phyloP scores from a whole-genome alignment of 306 rosid species.

The Datisca glomerata region DNA sequence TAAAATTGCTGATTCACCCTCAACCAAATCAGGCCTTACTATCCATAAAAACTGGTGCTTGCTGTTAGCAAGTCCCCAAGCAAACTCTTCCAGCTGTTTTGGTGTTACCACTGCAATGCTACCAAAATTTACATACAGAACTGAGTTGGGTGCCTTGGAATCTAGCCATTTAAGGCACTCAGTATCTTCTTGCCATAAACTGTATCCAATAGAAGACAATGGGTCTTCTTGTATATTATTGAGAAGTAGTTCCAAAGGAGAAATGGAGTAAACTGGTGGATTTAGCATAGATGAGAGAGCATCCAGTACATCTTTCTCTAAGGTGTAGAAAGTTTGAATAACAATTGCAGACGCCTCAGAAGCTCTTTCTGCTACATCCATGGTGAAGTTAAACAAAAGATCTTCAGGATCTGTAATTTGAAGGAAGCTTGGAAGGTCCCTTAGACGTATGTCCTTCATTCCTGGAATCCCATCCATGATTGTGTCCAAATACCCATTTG shows the following conservation, averaged over 20 bases:
- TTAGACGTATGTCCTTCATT: conserved; percentile 12
- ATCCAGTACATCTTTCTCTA: too few species aligned
- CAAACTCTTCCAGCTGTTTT: conserved; percentile 11
- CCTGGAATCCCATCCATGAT: conserved; percentile 9
- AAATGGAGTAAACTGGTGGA: conserved; percentile 8
- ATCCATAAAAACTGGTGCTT: too few species aligned
- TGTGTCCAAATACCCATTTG: too few species aligned
- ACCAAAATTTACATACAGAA: conserved; percentile 16
- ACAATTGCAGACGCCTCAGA: conserved; percentile 9
- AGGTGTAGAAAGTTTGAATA: conserved; percentile 18
- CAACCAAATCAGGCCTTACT: too few species aligned
- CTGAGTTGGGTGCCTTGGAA: background rate
- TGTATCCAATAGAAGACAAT: background rate
- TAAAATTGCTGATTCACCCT: too few species aligned
- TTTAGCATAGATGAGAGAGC: conserved; percentile 8
- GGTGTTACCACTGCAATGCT: too few species aligned
- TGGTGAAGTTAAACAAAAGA: background rate
- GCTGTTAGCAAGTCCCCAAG: too few species aligned
- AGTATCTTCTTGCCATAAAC: conserved; percentile 12
- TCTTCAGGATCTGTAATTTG: conserved; percentile 6
- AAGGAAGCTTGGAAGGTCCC: conserved; percentile 10
- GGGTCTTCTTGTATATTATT: background rate
- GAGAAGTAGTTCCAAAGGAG: conserved; percentile 4
- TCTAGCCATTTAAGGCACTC: conserved; percentile 16
- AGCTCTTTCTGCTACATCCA: background rate